These are phyloP conservation scores for Venustampulla echinocandica DNA, from an alignment of 495 filamentous ascomycete species.

Conservation along the genomic window DNA sequence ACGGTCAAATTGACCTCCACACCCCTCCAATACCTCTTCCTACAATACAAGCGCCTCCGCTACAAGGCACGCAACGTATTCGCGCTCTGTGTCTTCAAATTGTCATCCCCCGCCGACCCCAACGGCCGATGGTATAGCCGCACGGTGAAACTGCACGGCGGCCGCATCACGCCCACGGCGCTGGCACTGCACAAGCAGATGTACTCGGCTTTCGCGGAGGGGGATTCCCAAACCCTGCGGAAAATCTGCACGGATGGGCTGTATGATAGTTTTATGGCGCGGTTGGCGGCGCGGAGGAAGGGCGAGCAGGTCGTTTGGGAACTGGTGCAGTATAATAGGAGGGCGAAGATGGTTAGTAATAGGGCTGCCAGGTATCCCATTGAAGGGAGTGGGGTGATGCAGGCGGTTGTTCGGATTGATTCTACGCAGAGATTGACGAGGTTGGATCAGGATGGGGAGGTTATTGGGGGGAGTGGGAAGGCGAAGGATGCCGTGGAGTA, in stretches of 20 bases:
- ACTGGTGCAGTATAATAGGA: conserved; percentile 51
- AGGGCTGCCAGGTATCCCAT: conserved; percentile 43
- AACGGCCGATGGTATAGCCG: background rate
- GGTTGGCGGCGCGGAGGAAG: conserved; percentile 46
- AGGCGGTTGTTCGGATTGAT: conserved; percentile 64
- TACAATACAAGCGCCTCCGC: background rate
- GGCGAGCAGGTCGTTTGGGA: conserved; percentile 52
- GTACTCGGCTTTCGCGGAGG: conserved; percentile 62
- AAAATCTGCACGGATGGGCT: conserved; percentile 55
- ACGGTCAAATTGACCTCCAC: too few species aligned
- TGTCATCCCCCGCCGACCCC: too few species aligned
- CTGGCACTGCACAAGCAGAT: conserved; percentile 56
- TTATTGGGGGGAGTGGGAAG: conserved; percentile 40
- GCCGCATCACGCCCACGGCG: conserved; percentile 31
- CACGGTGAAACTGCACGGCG: background rate
- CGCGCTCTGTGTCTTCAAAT: background rate
- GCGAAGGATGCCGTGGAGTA: conserved; percentile 65
- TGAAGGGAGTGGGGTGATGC: conserved; percentile 44
- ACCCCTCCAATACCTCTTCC: background rate
- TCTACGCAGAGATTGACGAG: conserved; percentile 54
- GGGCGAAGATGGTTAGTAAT: conserved; percentile 54
- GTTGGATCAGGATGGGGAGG: conserved; percentile 24
- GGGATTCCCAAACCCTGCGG: conserved; percentile 48
- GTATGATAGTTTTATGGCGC: conserved; percentile 39
- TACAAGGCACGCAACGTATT: background rate